Percentiles rank a stretch among this genome's conserved stretches.
Conservation (phyloP, 176 grass and related monocot genomes). For the Triticum dicoccoides region DNA sequence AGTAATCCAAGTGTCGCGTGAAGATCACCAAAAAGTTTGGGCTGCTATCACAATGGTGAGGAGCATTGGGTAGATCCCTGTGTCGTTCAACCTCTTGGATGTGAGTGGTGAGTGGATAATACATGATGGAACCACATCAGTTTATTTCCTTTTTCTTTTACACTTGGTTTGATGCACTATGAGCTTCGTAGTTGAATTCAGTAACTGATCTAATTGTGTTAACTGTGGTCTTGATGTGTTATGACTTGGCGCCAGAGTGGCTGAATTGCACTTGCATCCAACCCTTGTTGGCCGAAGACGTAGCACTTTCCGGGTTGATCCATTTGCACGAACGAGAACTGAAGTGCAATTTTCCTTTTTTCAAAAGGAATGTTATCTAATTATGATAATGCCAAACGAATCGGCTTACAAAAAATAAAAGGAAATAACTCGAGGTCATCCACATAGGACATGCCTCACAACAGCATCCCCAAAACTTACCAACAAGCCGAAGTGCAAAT, state of each 20-base stretch:
- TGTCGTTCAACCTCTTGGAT: conserved; percentile 67
- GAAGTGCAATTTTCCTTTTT: too few species aligned
- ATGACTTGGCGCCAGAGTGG: background rate
- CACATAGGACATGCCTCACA: too few species aligned
- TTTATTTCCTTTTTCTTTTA: background rate
- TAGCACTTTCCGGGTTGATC: background rate
- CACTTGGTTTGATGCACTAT: background rate
- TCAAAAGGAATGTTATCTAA: too few species aligned
- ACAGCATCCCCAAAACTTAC: too few species aligned
- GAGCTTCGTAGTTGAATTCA: background rate
- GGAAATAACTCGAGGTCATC: too few species aligned
- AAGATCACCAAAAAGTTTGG: conserved; percentile 66
- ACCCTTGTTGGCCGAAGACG: background rate
- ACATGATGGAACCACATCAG: background rate
- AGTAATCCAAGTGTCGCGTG: conserved; percentile 49
- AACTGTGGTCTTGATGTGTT: background rate
- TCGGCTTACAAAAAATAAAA: too few species aligned
- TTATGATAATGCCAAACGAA: too few species aligned
- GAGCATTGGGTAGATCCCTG: conserved; percentile 45
- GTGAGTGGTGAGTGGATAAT: conserved; percentile 54
- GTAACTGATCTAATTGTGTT: background rate
- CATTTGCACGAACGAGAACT: background rate
- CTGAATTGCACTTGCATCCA: background rate
- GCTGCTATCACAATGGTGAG: conserved; percentile 62
- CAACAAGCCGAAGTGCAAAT: background rate